Conservation (phyloP, 257 asterid species). For the Ophiorrhiza pumila region DNA sequence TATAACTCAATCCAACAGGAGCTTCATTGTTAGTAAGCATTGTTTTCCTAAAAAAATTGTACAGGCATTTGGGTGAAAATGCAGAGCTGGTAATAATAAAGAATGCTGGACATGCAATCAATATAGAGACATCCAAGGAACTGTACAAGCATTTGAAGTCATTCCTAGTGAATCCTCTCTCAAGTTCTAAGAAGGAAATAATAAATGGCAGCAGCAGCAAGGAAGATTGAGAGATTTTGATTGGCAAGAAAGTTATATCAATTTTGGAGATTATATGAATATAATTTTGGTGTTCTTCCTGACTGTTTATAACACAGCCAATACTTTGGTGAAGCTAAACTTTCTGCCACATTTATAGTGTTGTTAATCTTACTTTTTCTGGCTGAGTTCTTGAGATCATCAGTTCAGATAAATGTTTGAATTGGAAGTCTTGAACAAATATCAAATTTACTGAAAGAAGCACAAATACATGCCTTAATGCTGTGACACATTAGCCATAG, state of each 20-base stretch:
- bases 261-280: not conserved
- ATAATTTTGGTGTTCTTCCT: not conserved
- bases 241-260: not conserved
- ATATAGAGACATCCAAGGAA: slow-evolving; percentile 68
- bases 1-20: not conserved
- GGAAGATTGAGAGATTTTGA: slow-evolving; percentile 39
- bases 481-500: not conserved
- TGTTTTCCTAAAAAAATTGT: not conserved
- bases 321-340: not conserved
- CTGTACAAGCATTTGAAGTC: slow-evolving; percentile 50
- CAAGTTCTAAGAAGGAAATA: slow-evolving; percentile 25
- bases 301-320: not conserved
- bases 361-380: not conserved
- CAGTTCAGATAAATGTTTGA: not conserved
- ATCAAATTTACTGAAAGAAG: not conserved
- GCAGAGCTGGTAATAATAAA: slow-evolving; percentile 57
- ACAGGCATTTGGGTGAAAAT: slow-evolving; percentile 68
- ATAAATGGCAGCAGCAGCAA: slow-evolving; percentile 34
- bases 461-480: not conserved
- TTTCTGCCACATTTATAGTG: slow-evolving; percentile 6
- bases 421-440: not conserved
- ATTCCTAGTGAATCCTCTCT: slow-evolving; percentile 41
- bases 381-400: not conserved
- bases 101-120: slow-evolving; percentile 81
- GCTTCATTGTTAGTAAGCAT: not conserved